phyloP scores from a whole-genome alignment of 192 early-diverging fungal species.

The Mortierella antarctica region DNA sequence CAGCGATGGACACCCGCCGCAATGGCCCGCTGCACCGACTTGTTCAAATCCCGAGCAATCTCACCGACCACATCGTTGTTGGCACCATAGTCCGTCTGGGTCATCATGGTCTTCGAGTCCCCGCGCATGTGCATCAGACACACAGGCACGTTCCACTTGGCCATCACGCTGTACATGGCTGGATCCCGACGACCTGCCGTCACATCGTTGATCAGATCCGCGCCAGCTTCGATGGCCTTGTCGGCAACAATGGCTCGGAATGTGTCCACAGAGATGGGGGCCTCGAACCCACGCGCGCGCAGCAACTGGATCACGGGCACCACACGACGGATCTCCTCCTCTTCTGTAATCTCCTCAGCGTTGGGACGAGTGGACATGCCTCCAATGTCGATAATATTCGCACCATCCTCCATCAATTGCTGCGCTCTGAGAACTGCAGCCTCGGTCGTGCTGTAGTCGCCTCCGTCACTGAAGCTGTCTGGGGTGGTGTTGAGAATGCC shows the following conservation, averaged over 20 bases:
- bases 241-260: conserved; percentile 87
- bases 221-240: conserved; percentile 89
- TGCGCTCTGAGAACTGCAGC: conserved; percentile 74
- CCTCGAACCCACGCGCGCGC: conserved; percentile 62
- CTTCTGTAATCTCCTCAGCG: conserved; percentile 75
- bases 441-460: conserved; percentile 70
- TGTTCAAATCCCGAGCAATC: conserved; percentile 75
- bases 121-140: conserved; percentile 99
- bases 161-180: conserved; percentile 83
- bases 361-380: conserved; percentile 94
- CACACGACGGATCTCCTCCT: conserved; percentile 83
- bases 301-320: conserved; percentile 88
- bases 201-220: conserved; percentile 95
- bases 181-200: conserved; percentile 86
- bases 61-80: conserved; percentile 76
- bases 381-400: conserved; percentile 95
- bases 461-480: conserved; percentile 97
- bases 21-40: conserved; percentile 75
- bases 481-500: conserved; percentile 98
- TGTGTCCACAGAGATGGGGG: conserved; percentile 95
- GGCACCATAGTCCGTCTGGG: conserved; percentile 77
- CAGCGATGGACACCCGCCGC: conserved; percentile 88
- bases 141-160: conserved; percentile 81
- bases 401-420: conserved; percentile 78
- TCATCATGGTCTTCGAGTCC: conserved; percentile 89